phyloP scores from a whole-genome alignment of 2,329 filamentous ascomycete genomes.

The Penicillium expansum region DNA sequence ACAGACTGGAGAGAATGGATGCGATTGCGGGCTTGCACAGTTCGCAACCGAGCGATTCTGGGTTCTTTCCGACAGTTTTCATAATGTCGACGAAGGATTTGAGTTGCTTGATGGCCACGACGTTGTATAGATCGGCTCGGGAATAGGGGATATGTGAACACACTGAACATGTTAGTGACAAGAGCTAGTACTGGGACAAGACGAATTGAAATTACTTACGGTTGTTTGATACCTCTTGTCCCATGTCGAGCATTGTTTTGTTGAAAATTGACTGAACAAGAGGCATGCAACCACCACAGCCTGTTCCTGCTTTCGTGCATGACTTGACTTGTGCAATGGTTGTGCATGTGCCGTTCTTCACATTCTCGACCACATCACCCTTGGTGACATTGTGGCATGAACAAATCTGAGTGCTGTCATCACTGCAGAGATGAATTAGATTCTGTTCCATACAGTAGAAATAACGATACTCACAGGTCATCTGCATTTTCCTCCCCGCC shows the following conservation, averaged over 20 bases:
- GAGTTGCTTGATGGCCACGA: slow-evolving; percentile 76
- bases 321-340: slow-evolving; percentile 79
- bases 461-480: slow-evolving; percentile 56
- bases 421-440: slow-evolving; percentile 36
- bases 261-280: slow-evolving; percentile 88
- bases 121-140: slow-evolving; percentile 84
- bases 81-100: slow-evolving; percentile 73
- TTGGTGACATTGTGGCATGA: slow-evolving; percentile 93
- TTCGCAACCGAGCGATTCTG: slow-evolving; percentile 75
- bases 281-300: slow-evolving; percentile 86
- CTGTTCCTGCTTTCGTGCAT: slow-evolving; percentile 88
- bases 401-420: slow-evolving; percentile 84
- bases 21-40: slow-evolving; percentile 79
- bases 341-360: slow-evolving; percentile 78
- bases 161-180: slow-evolving; percentile 42
- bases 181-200: background rate
- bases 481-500: slow-evolving; percentile 71
- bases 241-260: slow-evolving; percentile 79
- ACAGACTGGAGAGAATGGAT: slow-evolving; percentile 76
- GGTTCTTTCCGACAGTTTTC: slow-evolving; percentile 70
- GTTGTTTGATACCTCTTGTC: slow-evolving; percentile 82
- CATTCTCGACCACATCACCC: slow-evolving; percentile 67
- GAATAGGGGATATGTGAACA: slow-evolving; percentile 83
- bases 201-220: slow-evolving; percentile 25
- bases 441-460: background rate